Evolutionary conservation across 371 early-diverging fungal species (phyloP), one percentile per base, ranked within the genome.

Genomic region (Haplosporangium sp.): DNA sequence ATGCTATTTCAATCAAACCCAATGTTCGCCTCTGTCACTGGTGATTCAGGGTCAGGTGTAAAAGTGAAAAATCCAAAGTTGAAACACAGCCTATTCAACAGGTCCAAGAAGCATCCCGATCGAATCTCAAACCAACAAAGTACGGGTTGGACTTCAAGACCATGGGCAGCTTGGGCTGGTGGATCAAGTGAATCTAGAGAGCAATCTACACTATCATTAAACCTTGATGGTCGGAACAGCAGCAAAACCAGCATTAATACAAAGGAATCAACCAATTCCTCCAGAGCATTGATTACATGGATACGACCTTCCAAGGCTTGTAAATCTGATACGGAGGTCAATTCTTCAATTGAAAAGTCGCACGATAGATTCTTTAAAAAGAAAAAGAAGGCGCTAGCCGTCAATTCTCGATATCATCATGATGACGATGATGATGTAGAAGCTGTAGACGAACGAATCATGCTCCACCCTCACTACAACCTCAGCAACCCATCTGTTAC

Each of bases 401-500:
- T 13, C 35, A 66, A 19, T 44, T 56, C 9, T 56, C 35, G 37
- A n/a, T 9, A 57, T 6, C 44, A 34, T 34, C 27, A 57, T 57
- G 38, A 34, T 17, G 17, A 4, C 38, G 58, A 44, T 44, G 0
- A 13, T 27, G 44, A 42, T 42, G 44, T 11, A 8, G 44, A 42
- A 42, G 27, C 27, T 27, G 1, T 27, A 27, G 27, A 42, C 44
- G 58, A 39, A 7, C 64, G 65, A 56, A 61, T 65, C 63, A 66
- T 72, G 67, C 72, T 72, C 1, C 72, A 67, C 13, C 58, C 72
- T 17, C 60, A 61, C 4, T 58, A 61, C 17, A 66, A 67, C 47
- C 52, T 48, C 47, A 72, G 63, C 37, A 61, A 37, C 37, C 58
- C 39, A 11, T 52, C 67, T 35, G 39, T 48, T 5, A 40, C 37